Base-by-base conservation (phyloP, 2,329 filamentous ascomycete genomes). In the Fusarium sp. region DNA sequence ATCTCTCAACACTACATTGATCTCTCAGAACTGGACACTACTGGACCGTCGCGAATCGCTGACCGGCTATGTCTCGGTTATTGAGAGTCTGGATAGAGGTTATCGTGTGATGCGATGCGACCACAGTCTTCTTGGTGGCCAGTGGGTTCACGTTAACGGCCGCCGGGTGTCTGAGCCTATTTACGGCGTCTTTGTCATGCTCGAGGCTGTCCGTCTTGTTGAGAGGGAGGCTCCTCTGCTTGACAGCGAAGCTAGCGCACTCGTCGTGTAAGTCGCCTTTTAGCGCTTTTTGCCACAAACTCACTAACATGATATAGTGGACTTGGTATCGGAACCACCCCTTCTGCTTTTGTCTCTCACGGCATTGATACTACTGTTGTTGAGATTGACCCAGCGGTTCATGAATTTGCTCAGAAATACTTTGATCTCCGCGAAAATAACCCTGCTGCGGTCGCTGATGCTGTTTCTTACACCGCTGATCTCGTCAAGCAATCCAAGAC, bases 111-210 rank as follows among this genome's bases (percentile, higher is more conserved):
- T 99, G 84, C 89, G 96, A 62, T 97, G 94, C 77, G 96, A 98
- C 74, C 96, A 99, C 78, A 97, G 94, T 74, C 84, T 99, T 32
- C 85, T 99, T 2, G 96, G 96, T 40, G 96, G 96, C 35, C 92
- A 97, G 79, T 99, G 95, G 95, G 86, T 90, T 14, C 83, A 83
- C 40, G 82, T 80, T 70, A 79, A 73, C 78, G 90, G 76, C 62
- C 83, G 80, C 50, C 81, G 75, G 65, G 85, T 93, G 19, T 87
- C 88, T 13, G 96, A 99, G 79, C 93, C 95, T 1, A 93, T 99
- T 56, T 99, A 98, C 76, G 91, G 93, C 11, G 91, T 98, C n/a
- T 99, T 99, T 77, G 90, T 93, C 26, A 96, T 97, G 86, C 87
- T 99, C 2, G 96, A 99, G 78, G 93, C 95, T 5, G 91, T 98